Percentiles rank a stretch among this genome's conserved stretches.
Conservation (phyloP, 805 yeast species). For the Saccharomycopsis capsularis region DNA sequence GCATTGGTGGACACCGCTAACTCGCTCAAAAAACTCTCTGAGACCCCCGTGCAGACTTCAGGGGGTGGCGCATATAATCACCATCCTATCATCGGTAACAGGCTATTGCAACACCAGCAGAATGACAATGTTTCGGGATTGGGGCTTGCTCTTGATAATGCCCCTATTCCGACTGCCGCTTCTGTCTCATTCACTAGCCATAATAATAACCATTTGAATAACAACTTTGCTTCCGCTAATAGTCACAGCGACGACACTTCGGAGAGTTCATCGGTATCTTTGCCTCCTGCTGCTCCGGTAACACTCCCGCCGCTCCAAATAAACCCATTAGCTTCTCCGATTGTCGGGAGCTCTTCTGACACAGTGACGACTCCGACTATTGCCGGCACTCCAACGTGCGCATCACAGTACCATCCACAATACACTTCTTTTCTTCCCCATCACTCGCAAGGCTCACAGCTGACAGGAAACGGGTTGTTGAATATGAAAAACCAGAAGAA, state of each 20-base stretch:
- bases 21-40: neutral
- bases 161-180: neutral
- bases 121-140: neutral
- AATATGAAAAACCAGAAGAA: too few species aligned
- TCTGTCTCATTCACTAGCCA: too few species aligned
- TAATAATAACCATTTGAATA: too few species aligned
- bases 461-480: too few species aligned
- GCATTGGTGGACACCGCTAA: conserved; percentile 2
- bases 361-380: too few species aligned
- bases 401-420: too few species aligned
- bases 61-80: neutral
- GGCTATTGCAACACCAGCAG: too few species aligned
- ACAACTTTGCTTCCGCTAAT: neutral
- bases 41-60: neutral
- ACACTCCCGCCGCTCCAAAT: neutral
- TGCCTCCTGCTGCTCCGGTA: neutral
- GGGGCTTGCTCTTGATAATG: neutral
- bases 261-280: neutral
- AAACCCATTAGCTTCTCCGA: too few species aligned
- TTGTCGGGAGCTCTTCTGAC: too few species aligned
- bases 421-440: too few species aligned
- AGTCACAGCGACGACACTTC: neutral
- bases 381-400: too few species aligned
- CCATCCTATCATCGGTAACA: neutral
- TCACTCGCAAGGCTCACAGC: too few species aligned